These are phyloP conservation scores for Casuarina cunninghamiana DNA, from an alignment of 306 rosid species.

Conservation along the genomic window DNA sequence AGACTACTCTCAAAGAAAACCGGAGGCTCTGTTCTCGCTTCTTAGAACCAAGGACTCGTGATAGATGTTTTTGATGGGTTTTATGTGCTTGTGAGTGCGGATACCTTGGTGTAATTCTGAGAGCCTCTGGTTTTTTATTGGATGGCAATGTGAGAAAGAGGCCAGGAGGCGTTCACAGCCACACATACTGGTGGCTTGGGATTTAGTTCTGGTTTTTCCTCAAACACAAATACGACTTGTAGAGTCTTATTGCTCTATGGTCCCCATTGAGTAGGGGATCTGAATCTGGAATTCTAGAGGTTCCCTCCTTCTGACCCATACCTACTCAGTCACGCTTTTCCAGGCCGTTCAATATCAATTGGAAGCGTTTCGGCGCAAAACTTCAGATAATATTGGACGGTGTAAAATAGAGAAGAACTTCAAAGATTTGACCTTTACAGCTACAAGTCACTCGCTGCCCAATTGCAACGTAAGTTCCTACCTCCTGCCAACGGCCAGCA, in stretches of 20 bases:
- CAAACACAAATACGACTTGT: neutral
- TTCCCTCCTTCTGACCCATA: neutral
- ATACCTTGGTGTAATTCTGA: slow-evolving; percentile 56
- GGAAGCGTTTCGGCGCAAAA: neutral
- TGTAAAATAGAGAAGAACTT: neutral
- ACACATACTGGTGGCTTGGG: slow-evolving; percentile 56
- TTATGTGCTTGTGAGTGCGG: slow-evolving; percentile 48
- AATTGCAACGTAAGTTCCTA: slow-evolving; percentile 9
- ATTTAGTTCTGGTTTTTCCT: slow-evolving; percentile 23
- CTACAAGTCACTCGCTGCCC: neutral
- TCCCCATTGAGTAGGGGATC: neutral
- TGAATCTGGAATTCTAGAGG: neutral
- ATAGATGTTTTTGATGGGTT: slow-evolving; percentile 31
- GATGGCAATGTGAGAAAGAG: slow-evolving; percentile 34
- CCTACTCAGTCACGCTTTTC: neutral
- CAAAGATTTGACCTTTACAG: slow-evolving; percentile 13
- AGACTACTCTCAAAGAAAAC: neutral
- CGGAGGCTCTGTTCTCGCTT: neutral
- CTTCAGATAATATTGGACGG: neutral
- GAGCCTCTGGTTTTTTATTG: slow-evolving; percentile 64
- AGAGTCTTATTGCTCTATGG: neutral
- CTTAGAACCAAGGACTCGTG: slow-evolving; percentile 18
- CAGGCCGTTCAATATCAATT: neutral
- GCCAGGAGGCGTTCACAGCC: slow-evolving; percentile 36
- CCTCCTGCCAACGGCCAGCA: neutral